Conservation (phyloP, 441 rosid genomes). For the Rhodomyrtus psidioides region DNA sequence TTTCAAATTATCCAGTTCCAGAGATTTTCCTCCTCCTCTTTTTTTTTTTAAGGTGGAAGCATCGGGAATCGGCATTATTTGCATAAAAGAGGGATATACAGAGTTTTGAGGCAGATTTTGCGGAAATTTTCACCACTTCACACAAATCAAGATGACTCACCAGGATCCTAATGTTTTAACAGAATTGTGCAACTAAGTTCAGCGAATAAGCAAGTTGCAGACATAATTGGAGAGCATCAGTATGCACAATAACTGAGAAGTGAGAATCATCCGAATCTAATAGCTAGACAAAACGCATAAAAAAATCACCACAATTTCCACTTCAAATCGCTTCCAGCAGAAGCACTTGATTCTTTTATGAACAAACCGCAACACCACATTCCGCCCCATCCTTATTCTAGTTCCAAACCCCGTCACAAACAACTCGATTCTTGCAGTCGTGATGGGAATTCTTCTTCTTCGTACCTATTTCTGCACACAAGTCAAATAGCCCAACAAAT, state of each 20-base stretch:
- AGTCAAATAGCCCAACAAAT: not conserved
- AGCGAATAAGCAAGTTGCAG: not conserved
- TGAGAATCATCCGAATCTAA: not conserved
- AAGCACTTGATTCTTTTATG: not conserved
- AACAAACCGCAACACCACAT: not conserved
- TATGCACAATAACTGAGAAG: not conserved
- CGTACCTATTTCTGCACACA: too few relatives aligned
- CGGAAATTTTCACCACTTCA: not conserved
- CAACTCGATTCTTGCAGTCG: too few relatives aligned
- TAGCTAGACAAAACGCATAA: not conserved
- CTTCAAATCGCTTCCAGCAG: not conserved
- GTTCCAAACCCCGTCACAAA: not conserved
- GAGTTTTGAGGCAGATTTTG: too few relatives aligned
- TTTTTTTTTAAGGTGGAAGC: not conserved
- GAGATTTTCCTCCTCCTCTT: not conserved
- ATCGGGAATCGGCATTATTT: not conserved
- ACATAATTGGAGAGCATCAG: not conserved
- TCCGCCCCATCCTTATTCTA: not conserved
- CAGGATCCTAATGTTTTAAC: not conserved
- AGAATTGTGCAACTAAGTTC: not conserved
- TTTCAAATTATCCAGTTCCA: constrained; percentile 4
- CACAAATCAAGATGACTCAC: not conserved
- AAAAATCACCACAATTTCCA: not conserved
- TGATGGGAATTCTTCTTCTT: too few relatives aligned
- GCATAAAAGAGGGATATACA: not conserved